Base-by-base conservation (phyloP, 2,329 filamentous ascomycete genomes). In the Epichloe festucae region DNA sequence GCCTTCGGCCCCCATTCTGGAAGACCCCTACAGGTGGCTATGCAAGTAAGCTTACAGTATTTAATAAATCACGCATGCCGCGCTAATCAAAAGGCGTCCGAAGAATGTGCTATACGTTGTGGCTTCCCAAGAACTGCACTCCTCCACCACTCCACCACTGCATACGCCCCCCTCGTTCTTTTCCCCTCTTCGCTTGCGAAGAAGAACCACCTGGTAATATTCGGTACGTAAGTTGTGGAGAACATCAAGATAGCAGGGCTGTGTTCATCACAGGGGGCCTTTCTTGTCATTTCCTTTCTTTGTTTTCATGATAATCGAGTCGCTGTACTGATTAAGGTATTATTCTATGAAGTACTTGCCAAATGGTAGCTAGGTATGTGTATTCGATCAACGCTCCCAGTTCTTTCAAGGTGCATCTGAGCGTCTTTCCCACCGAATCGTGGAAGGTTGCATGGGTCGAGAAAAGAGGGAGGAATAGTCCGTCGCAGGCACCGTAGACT, bases 381-480 rank as follows among this genome's bases (percentile, higher is more conserved):
- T 10, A 17, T 40, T 17, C 38, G 2, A n/a, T 17, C 38, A 40
- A n/a, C 38, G 38, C 5, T 1, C 38, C 38, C 5, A 8, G 3
- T 6, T 2, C 6, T 6, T 40, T 40, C 38, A 40, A n/a, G n/a
- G 5, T 40, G 15, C 38, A 40, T 40, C 17, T 38, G 11, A 36
- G 31, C 63, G 58, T 38, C 62, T 53, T 50, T 65, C 60, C 69
- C 67, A 71, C 5, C 60, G 56, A n/a, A 69, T 55, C 36, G 58
- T 52, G 0, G 65, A 60, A 4, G 68, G 65, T 50, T 64, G 59
- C 15, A 56, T 50, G 1, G 69, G 68, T n/a, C 66, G 57, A 4
- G 65, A 67, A 45, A 68, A 66, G 52, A 75, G 62, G 54, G 74
- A 75, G 40, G 75, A 75, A 58, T 84, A 86, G 63, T 87, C 84